Percentiles rank a stretch among this genome's conserved stretches.
Evolutionary conservation across 306 rosid species (phyloP).

Genomic region (Malus domestica): ASM211411v1 NC_041791.1:36695001-36695500

Average conservation of each 20-base stretch:
- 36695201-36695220: slow-evolving; percentile 8
- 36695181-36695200: background rate
- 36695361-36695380: slow-evolving; percentile 9
- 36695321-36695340: slow-evolving; percentile 21
- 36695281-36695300: slow-evolving; percentile 11
- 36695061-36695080: slow-evolving; percentile 4
- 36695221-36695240: slow-evolving; percentile 15
- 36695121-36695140: background rate
- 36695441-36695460: slow-evolving; percentile 30
- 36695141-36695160: background rate
- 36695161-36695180: background rate
- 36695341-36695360: slow-evolving; percentile 14
- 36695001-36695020: slow-evolving; percentile 21
- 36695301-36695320: slow-evolving; percentile 16
- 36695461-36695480: slow-evolving; percentile 29
- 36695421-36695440: slow-evolving; percentile 24
- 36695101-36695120: slow-evolving; percentile 8
- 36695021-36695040: slow-evolving; percentile 11
- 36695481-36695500: slow-evolving; percentile 43
- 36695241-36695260: slow-evolving; percentile 5
- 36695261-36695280: slow-evolving; percentile 11
- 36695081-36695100: background rate
- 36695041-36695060: slow-evolving; percentile 16
- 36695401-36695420: slow-evolving; percentile 44
- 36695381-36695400: slow-evolving; percentile 20